Evolutionary conservation across 176 grass and related monocot species (phyloP).

Genomic region (Aechmea fasciata): DNA sequence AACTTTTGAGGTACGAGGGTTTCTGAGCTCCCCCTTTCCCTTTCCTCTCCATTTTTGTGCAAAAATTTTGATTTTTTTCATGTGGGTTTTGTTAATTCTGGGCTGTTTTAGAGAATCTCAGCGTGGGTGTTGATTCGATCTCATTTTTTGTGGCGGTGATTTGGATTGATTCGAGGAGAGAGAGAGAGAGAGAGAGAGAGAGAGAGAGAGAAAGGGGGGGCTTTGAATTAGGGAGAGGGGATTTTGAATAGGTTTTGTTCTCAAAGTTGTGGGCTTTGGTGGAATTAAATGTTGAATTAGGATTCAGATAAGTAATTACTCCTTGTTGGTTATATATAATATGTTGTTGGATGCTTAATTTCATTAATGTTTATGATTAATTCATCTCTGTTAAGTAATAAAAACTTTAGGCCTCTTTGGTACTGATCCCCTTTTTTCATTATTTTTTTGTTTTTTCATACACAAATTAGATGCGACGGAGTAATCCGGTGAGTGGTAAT

Average conservation of each 20-base stretch:
- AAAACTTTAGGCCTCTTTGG: no score
- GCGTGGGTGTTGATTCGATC: not conserved
- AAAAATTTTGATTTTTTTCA: not conserved
- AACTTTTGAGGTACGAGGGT: not conserved
- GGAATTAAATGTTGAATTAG: not conserved
- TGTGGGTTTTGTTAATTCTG: not conserved
- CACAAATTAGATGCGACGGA: no score
- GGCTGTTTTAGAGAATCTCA: not conserved
- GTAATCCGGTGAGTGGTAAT: no score
- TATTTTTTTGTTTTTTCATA: no score
- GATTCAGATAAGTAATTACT: not conserved
- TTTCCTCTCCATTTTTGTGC: not conserved
- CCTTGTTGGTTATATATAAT: no score
- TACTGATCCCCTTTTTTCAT: no score
- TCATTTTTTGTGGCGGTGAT: not conserved
- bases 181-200: not conserved
- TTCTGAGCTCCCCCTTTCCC: no score
- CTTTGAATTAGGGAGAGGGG: not conserved
- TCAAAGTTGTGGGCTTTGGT: not conserved
- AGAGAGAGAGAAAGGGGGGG: not conserved
- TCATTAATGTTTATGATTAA: no score
- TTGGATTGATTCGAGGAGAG: not conserved
- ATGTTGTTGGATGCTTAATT: no score
- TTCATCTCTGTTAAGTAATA: no score
- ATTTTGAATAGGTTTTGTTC: not conserved